Conservation (phyloP, 2,329 filamentous ascomycete species). For the Canariomyces notabilis region DNA sequence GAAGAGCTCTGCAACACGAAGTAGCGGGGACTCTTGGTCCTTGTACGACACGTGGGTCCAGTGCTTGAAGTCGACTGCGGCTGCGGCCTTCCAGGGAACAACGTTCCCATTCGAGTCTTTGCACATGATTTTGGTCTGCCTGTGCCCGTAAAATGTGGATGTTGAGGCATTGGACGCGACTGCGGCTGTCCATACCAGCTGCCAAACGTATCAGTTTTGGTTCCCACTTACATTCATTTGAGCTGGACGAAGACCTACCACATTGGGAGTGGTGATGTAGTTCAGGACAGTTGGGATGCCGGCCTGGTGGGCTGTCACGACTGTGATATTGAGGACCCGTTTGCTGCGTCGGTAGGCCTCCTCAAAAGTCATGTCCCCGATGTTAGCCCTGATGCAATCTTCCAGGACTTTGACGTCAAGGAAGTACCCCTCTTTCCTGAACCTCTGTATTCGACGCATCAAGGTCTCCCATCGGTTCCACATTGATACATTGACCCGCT, state of each 20-base stretch:
- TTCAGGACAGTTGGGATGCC: slow-evolving; percentile 83
- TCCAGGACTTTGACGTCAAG: slow-evolving; percentile 78
- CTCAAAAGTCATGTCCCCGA: slow-evolving; percentile 87
- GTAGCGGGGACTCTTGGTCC: slow-evolving; percentile 60
- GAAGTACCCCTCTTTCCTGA: slow-evolving; percentile 73
- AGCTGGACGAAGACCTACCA: slow-evolving; percentile 54
- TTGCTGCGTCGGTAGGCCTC: slow-evolving; percentile 86
- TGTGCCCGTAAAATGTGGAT: slow-evolving; percentile 59
- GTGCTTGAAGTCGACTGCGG: slow-evolving; percentile 59
- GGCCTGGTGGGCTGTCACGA: slow-evolving; percentile 67
- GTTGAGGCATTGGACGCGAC: slow-evolving; percentile 69
- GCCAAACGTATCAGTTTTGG: not conserved
- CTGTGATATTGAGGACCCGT: slow-evolving; percentile 84
- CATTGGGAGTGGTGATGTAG: slow-evolving; percentile 87
- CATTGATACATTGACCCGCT: slow-evolving; percentile 32
- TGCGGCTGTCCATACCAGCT: slow-evolving; percentile 77
- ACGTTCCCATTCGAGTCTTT: slow-evolving; percentile 71
- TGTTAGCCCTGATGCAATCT: slow-evolving; percentile 76
- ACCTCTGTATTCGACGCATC: slow-evolving; percentile 60
- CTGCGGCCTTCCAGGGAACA: slow-evolving; percentile 64
- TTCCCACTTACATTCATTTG: not conserved
- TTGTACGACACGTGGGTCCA: slow-evolving; percentile 62
- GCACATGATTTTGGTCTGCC: slow-evolving; percentile 64
- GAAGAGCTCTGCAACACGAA: slow-evolving; percentile 74
- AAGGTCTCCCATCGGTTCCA: slow-evolving; percentile 53